Evolutionary conservation across 2,329 filamentous ascomycete genomes (phyloP).

Genomic region (Fusarium albosuccineum): DNA sequence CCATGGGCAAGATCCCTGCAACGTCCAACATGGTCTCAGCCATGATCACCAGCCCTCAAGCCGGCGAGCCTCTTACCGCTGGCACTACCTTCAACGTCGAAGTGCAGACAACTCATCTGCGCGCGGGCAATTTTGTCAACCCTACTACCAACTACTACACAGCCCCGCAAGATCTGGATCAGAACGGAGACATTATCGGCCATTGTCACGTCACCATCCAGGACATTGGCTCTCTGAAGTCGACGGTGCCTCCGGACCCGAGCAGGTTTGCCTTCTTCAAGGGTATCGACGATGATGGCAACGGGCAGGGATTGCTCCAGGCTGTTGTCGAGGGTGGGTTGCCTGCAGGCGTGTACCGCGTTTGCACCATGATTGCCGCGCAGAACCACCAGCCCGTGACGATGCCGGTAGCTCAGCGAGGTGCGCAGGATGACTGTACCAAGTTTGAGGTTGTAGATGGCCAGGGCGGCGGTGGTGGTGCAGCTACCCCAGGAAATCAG

Average conservation of each 20-base stretch:
- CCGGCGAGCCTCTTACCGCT: constrained; percentile 59
- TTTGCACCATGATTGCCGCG: constrained; percentile 72
- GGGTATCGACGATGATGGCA: constrained; percentile 1
- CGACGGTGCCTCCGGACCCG: constrained; percentile 53
- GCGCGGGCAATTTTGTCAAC: not conserved
- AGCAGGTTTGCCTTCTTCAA: constrained; percentile 1
- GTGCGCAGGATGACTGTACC: constrained; percentile 72
- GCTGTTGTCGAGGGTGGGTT: not conserved
- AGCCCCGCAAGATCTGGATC: constrained; percentile 51
- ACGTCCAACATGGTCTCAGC: constrained; percentile 67
- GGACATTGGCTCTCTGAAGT: constrained; percentile 64
- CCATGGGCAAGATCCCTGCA: constrained; percentile 70
- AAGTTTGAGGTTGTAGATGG: constrained; percentile 14
- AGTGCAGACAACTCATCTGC: not conserved
- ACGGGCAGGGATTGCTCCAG: constrained; percentile 4
- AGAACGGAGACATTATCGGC: constrained; percentile 63
- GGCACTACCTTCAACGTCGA: constrained; percentile 53
- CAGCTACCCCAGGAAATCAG: not conserved
- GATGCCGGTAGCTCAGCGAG: constrained; percentile 74
- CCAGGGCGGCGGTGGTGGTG: not conserved
- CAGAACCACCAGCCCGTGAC: constrained; percentile 74
- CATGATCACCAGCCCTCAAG: constrained; percentile 64
- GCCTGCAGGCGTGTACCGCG: constrained; percentile 66
- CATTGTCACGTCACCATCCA: constrained; percentile 71
- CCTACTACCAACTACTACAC: not conserved